Percentiles rank a stretch among this genome's conserved stretches.
phyloP scores from a whole-genome alignment of 108 stramenopile genomes.

The Fragilaria radians region DNA sequence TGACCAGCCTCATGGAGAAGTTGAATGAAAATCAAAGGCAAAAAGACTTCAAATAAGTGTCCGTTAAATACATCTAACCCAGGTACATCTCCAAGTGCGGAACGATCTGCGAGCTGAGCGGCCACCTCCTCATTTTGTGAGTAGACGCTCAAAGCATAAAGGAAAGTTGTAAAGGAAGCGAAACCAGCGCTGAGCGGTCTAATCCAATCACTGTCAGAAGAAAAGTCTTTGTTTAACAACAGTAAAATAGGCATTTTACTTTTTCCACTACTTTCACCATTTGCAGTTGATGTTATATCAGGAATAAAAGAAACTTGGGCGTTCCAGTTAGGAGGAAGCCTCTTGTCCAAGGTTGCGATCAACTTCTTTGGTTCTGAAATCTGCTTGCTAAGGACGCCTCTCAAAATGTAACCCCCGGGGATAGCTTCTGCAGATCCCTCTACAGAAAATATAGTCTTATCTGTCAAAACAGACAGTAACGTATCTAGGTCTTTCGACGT shows the following conservation, averaged over 20 bases:
- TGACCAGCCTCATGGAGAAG: slow-evolving; percentile 53
- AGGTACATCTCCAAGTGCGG: slow-evolving; percentile 18
- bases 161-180: slow-evolving; percentile 23
- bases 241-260: slow-evolving; percentile 30
- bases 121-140: slow-evolving; percentile 31
- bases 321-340: slow-evolving; percentile 20
- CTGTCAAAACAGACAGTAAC: background rate
- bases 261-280: slow-evolving; percentile 1
- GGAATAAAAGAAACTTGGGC: slow-evolving; percentile 31
- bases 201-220: slow-evolving; percentile 14
- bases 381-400: slow-evolving; percentile 24
- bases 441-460: slow-evolving; percentile 25
- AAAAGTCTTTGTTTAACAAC: slow-evolving; percentile 33
- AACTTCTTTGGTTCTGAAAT: slow-evolving; percentile 19
- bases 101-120: slow-evolving; percentile 28
- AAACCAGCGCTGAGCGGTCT: slow-evolving; percentile 10
- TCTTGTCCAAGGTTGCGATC: slow-evolving; percentile 30
- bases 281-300: slow-evolving; percentile 21
- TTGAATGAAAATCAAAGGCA: slow-evolving; percentile 30
- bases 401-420: slow-evolving; percentile 46
- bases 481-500: background rate
- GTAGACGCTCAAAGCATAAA: slow-evolving; percentile 41
- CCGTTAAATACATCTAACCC: slow-evolving; percentile 54
- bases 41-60: slow-evolving; percentile 33
- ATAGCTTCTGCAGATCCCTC: slow-evolving; percentile 32